Base-by-base conservation (phyloP, 768 basidiomycete genomes). In the Cyathus striatus region DNA sequence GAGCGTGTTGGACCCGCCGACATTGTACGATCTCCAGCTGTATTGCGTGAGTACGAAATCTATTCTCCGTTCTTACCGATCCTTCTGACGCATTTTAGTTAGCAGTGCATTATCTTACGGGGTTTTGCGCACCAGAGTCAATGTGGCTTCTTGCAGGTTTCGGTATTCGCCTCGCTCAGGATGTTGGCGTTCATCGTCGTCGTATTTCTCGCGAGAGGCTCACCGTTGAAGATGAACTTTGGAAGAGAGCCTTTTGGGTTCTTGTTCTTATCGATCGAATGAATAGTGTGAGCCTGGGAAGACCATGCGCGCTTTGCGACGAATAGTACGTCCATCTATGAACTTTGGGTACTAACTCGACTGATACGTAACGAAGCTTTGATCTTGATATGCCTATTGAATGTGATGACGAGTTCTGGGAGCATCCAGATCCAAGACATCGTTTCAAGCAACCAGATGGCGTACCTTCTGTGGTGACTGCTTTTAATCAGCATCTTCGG, bases 351-450 rank as follows among this genome's bases (percentile, higher is more conserved):
- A n/a, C n/a, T n/a, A n/a, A 13, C 5, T 25, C 36, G 49, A 23
- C 7, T 37, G 16, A 30, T 44, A 4, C 16, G 20, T 45, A 7
- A 5, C 26, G 25, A 41, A 85, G 83, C 48, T 81, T 83, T 49
- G 85, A 87, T 48, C 64, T 82, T 7, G 84, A 86, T 40, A 63
- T 79, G 4, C 74, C 70, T 1, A 58, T 78, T 1, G 69, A 71
- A 46, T 80, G 81, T 36, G 72, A 74, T 43, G 81, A 83, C 51
- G 79, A 81, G 47, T 85, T 78, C 47, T 87, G 84, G 83, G 70
- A 76, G 18, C 61, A 66, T 23, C 63, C 61, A 35, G 76, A 78
- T 45, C 72, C 73, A 0, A 58, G 65, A 2, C 66, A 67, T 20
- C 69, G 73, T 1, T 86, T 83, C 61, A 73, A 75, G 43, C 86